A percentile compares a stretch with the other conserved stretches of the same genome.
phyloP scores from a whole-genome alignment of 139 green algal species.

The Chlamydomonas eustigma region DNA sequence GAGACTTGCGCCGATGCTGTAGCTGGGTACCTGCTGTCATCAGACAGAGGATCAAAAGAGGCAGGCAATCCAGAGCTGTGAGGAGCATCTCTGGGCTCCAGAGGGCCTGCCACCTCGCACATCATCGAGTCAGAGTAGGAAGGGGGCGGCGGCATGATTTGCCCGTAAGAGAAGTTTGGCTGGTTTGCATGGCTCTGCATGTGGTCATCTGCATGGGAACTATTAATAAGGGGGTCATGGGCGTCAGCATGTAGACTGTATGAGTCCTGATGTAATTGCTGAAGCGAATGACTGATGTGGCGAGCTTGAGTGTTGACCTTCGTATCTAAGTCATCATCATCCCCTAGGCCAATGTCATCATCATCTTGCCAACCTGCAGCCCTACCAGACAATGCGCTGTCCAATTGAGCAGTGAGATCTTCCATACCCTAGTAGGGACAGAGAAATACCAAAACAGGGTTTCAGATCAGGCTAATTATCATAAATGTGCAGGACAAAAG shows the following conservation, averaged over 20 bases:
- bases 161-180: slow-evolving; percentile 35
- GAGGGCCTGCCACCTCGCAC: slow-evolving; percentile 19
- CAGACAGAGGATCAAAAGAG: not conserved
- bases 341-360: not conserved
- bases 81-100: not conserved
- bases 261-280: not conserved
- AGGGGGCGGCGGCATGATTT: slow-evolving; percentile 39
- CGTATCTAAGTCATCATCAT: not conserved
- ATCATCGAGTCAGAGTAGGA: slow-evolving; percentile 47
- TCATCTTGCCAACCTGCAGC: not conserved
- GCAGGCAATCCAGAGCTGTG: not conserved
- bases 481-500: too few species aligned
- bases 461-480: too few species aligned
- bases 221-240: not conserved
- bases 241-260: not conserved
- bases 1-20: not conserved
- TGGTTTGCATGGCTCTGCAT: not conserved
- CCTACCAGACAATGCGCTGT: not conserved
- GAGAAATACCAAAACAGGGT: too few species aligned
- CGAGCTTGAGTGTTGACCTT: not conserved
- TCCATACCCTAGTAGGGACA: slow-evolving; percentile 12
- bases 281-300: not conserved
- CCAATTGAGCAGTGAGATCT: slow-evolving; percentile 6
- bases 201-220: not conserved
- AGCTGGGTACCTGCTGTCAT: not conserved